Conservation (phyloP, 2,329 filamentous ascomycete species). For the Phaeosphaeriaceae sp. region DNA sequence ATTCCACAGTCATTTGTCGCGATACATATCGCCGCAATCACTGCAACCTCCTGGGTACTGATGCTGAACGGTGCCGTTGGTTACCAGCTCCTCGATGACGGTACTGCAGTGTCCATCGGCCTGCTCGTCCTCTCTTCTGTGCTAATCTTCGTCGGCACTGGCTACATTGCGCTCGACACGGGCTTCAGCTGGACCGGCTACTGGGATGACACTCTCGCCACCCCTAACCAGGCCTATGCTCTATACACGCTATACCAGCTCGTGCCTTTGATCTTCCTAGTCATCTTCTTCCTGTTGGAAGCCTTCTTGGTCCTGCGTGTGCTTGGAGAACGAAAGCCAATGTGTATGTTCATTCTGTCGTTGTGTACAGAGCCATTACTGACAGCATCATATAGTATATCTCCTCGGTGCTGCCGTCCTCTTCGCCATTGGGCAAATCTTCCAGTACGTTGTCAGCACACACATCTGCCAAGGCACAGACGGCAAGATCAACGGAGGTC, state of each 20-base stretch:
- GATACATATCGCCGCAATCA: constrained; percentile 87
- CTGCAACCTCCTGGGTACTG: constrained; percentile 87
- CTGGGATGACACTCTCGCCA: constrained; percentile 64
- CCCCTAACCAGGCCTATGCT: constrained; percentile 72
- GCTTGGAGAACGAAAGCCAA: constrained; percentile 87
- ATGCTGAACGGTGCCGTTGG: constrained; percentile 92
- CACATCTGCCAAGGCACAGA: constrained; percentile 84
- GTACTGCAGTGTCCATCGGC: constrained; percentile 81
- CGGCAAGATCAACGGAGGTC: constrained; percentile 87
- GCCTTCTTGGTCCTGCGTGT: constrained; percentile 81
- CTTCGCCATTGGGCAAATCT: constrained; percentile 92
- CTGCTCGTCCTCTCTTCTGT: constrained; percentile 74
- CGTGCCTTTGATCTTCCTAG: constrained; percentile 85
- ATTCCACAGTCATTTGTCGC: constrained; percentile 76
- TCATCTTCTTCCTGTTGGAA: constrained; percentile 84
- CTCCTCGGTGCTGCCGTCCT: constrained; percentile 74
- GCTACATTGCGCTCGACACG: constrained; percentile 94
- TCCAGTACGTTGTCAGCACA: constrained; percentile 91
- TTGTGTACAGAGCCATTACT: constrained; percentile 11
- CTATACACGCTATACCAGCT: constrained; percentile 96
- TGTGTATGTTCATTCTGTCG: constrained; percentile 64
- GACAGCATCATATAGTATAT: constrained; percentile 63
- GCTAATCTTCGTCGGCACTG: constrained; percentile 83
- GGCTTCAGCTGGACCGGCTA: constrained; percentile 83
- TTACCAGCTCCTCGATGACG: constrained; percentile 92